Evolutionary conservation across 106 monocot genomes (phyloP).

Genomic region (Dioscorea zingiberensis): DNA sequence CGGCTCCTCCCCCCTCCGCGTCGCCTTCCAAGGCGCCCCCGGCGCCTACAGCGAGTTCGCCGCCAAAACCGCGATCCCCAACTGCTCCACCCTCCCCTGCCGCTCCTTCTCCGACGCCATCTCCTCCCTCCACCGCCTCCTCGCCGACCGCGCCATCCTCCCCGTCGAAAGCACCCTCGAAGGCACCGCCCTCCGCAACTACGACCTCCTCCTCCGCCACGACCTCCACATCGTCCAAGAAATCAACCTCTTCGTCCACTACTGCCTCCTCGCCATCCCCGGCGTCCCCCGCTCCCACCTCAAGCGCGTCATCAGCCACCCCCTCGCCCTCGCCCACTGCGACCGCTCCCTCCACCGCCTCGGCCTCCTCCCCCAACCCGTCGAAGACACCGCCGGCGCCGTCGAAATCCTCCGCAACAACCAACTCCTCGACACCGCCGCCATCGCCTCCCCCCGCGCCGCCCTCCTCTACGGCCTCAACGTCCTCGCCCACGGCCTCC

Average conservation of each 20-base stretch:
- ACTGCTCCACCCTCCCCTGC: slow-evolving; percentile 45
- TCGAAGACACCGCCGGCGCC: slow-evolving; percentile 77
- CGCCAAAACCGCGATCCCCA: slow-evolving; percentile 50
- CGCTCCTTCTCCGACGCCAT: slow-evolving; percentile 46
- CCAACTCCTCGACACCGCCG: slow-evolving; percentile 52
- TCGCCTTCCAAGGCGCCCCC: slow-evolving; percentile 53
- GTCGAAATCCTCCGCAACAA: slow-evolving; percentile 47
- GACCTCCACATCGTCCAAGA: slow-evolving; percentile 45
- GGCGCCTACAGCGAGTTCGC: slow-evolving; percentile 82
- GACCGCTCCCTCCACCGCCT: slow-evolving; percentile 44
- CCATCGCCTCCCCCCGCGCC: slow-evolving; percentile 63
- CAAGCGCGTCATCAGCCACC: slow-evolving; percentile 61
- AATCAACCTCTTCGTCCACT: slow-evolving; percentile 60
- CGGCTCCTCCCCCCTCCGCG: slow-evolving; percentile 13
- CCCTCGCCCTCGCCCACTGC: slow-evolving; percentile 69
- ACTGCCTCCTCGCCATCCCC: slow-evolving; percentile 77
- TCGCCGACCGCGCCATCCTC: slow-evolving; percentile 44
- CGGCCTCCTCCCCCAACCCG: slow-evolving; percentile 41
- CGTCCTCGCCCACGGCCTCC: slow-evolving; percentile 51
- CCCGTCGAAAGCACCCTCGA: slow-evolving; percentile 65
- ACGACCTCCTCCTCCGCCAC: slow-evolving; percentile 57
- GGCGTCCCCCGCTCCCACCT: slow-evolving; percentile 47
- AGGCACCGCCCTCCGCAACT: slow-evolving; percentile 48
- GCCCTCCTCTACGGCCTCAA: slow-evolving; percentile 59
- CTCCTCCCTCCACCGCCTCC: slow-evolving; percentile 3